A percentile compares a stretch with the other conserved stretches of the same genome.
Conservation (phyloP, 1,284 basidiomycete genomes). For the Puccinia horiana region DNA sequence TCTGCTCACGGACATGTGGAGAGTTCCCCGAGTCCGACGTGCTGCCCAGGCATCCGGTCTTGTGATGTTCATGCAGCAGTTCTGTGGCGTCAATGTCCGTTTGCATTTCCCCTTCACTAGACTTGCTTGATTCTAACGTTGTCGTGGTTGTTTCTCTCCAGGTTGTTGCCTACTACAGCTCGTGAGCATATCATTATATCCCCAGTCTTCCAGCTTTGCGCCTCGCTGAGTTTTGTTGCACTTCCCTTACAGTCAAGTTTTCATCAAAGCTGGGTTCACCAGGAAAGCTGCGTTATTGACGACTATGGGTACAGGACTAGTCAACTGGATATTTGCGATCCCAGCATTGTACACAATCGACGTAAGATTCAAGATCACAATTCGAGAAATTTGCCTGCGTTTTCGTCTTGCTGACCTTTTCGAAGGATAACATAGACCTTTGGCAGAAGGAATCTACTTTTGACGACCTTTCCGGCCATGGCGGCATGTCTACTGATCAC, state of each 20-base stretch:
- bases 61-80: conserved; percentile 49
- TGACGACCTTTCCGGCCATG: conserved; percentile 71
- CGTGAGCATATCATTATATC: conserved; percentile 28
- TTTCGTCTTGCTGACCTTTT: no score
- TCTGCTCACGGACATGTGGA: conserved; percentile 68
- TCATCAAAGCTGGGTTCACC: conserved; percentile 65
- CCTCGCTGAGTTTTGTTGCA: no score
- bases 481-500: conserved; percentile 67
- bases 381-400: no score
- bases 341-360: conserved; percentile 60
- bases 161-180: conserved; percentile 65
- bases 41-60: conserved; percentile 70
- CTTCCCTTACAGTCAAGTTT: conserved; percentile 61
- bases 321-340: conserved; percentile 64
- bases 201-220: not conserved
- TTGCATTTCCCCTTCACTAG: not conserved
- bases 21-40: conserved; percentile 71
- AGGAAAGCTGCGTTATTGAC: conserved; percentile 64
- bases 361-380: no score
- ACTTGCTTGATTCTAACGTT: no score
- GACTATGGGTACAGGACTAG: conserved; percentile 67
- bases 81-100: conserved; percentile 45
- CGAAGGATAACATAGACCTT: conserved; percentile 59
- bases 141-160: conserved; percentile 55
- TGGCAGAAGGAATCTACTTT: conserved; percentile 69